Evolutionary conservation across 106 monocot species (phyloP), one percentile per base, ranked within the genome.

Genomic region (Platanthera zijinensis): DNA sequence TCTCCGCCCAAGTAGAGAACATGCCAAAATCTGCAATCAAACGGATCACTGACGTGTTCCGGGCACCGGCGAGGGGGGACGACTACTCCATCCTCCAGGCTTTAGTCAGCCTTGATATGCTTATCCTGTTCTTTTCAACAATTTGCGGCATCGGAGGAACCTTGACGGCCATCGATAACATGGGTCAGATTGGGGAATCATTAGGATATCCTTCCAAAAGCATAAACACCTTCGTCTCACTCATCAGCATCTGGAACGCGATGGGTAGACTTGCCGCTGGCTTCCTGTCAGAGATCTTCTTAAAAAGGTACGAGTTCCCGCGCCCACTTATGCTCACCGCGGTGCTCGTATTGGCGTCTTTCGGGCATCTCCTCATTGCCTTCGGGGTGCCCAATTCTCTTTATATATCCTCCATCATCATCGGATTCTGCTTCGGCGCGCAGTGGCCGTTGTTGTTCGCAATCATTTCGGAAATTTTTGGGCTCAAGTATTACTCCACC

Each of bases 401-500:
- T 15, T 95, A 95, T 80, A 19, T 82, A n/a, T 85, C 92, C 2
- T 92, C 92, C 45, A 82, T 92, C 56, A 74, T 95, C 71, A 86
- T 89, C 21, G 95, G 95, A 0, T 95, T 92, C 76, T 95, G 89
- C 76, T 88, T 88, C 64, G 95, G 95, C 8, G 92, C 89, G 4
- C 87, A 89, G 77, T 83, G 81, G 87, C 89, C 91, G 5, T 51
- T 95, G 28, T 61, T 91, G 52, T 85, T 83, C 70, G 85, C 91
- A n/a, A 89, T 95, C 67, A 91, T 91, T n/a, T 95, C 95, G 12
- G 94, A 95, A 78, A 48, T 95, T 14, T 95, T 95, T 69, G 95
- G 95, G 10, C 80, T 95, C 46, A 91, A 89, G 79, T 89, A 91
- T 80, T 95, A 87, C 82, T 87, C 95, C 50, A 91, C 91, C 5